phyloP scores from a whole-genome alignment of 176 grass and related monocot genomes.

The Tuctoria greenei region DNA sequence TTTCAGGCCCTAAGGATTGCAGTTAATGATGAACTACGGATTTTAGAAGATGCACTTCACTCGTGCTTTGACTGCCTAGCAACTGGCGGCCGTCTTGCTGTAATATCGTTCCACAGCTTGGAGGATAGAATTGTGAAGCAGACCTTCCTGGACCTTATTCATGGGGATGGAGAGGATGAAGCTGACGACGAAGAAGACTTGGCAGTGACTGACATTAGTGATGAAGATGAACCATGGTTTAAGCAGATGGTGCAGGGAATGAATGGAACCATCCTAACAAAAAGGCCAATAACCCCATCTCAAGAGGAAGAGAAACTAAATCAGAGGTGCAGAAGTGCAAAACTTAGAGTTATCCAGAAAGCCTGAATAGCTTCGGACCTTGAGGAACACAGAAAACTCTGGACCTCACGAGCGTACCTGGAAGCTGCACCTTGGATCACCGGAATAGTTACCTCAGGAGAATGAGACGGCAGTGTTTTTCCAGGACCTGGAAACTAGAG shows the following conservation, averaged over 20 bases:
- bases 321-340: constrained; percentile 90
- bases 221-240: constrained; percentile 51
- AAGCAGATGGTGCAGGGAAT: constrained; percentile 60
- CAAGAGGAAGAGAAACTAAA: constrained; percentile 84
- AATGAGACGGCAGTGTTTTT: not conserved
- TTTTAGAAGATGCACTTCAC: constrained; percentile 75
- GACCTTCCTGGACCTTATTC: constrained; percentile 74
- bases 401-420: not conserved
- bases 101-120: constrained; percentile 91
- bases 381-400: not conserved
- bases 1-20: constrained; percentile 89
- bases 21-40: constrained; percentile 76
- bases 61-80: constrained; percentile 76
- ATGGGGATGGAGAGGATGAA: constrained; percentile 24
- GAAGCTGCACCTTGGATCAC: not conserved
- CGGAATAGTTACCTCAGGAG: not conserved
- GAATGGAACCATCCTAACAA: constrained; percentile 78
- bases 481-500: not conserved
- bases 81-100: constrained; percentile 71
- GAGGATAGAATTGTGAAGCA: constrained; percentile 88
- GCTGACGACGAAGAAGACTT: constrained; percentile 4
- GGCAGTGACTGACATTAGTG: constrained; percentile 1
- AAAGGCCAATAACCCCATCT: constrained; percentile 78
- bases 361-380: not conserved
- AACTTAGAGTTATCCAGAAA: constrained; percentile 79